phyloP scores from a whole-genome alignment of 176 grass and related monocot genomes.

The Secale cereale region DNA sequence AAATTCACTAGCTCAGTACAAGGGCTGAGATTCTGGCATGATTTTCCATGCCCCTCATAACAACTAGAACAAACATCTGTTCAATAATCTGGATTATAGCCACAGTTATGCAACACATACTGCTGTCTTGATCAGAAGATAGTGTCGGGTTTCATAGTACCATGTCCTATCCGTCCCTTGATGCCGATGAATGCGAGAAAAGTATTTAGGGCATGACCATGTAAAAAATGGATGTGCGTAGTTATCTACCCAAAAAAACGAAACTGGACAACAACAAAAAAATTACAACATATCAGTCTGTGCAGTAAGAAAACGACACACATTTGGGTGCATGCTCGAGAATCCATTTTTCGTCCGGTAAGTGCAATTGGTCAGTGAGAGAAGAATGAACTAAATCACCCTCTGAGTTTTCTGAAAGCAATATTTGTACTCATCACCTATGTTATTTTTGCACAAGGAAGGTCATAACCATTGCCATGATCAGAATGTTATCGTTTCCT shows the following conservation, averaged over 20 bases:
- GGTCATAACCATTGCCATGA: conserved; percentile 65
- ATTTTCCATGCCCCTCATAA: not conserved
- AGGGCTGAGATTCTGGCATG: not conserved
- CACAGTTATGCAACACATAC: not conserved
- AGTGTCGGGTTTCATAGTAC: not conserved
- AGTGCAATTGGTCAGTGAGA: conserved; percentile 1
- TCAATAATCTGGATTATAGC: not conserved
- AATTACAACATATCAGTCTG: not conserved
- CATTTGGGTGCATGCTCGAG: not conserved
- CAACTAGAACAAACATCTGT: not conserved
- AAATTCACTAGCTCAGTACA: not conserved
- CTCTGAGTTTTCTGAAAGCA: conserved; percentile 12
- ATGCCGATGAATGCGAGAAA: not conserved
- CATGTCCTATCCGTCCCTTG: not conserved
- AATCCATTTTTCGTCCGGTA: not conserved
- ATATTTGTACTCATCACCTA: not conserved
- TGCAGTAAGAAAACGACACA: not conserved
- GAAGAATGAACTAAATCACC: conserved; percentile 7
- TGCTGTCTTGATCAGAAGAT: not conserved
- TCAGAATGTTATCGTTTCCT: conserved; percentile 72
- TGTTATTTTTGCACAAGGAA: conserved; percentile 59
- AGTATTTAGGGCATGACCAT: not conserved
- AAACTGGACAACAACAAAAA: not conserved
- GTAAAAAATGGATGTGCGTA: not conserved
- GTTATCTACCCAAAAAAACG: not conserved